Evolutionary conservation across 345 rosid genomes (phyloP).

Genomic region (Boechera stricta): DNA sequence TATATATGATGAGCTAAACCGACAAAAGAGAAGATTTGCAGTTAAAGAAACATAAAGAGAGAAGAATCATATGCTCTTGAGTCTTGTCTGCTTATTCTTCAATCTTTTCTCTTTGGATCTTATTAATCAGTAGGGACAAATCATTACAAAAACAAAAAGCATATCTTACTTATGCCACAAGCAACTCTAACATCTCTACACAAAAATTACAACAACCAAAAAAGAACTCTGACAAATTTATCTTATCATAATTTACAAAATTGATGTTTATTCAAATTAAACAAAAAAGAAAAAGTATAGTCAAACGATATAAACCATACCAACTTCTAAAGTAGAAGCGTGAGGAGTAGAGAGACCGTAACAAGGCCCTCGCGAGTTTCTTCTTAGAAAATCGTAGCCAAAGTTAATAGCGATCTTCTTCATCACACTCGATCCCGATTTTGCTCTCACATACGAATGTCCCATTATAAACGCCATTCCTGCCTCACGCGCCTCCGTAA

Average conservation of each 20-base stretch:
- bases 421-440: conserved; percentile 82
- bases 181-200: conserved; percentile 36
- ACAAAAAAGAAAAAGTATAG: not conserved
- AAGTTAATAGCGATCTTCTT: conserved; percentile 81
- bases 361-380: conserved; percentile 81
- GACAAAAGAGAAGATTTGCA: conserved; percentile 44
- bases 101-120: conserved; percentile 25
- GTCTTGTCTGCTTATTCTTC: conserved; percentile 41
- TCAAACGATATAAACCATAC: conserved; percentile 85
- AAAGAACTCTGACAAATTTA: conserved; percentile 11
- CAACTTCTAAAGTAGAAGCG: conserved; percentile 94
- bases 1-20: conserved; percentile 25
- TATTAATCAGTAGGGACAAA: conserved; percentile 27
- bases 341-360: conserved; percentile 75
- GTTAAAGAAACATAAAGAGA: conserved; percentile 43
- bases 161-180: conserved; percentile 40
- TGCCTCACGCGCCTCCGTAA: conserved; percentile 88
- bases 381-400: conserved; percentile 87
- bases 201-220: conserved; percentile 26
- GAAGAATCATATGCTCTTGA: conserved; percentile 47
- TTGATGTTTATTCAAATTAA: conserved; percentile 9
- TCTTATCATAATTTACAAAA: conserved; percentile 26
- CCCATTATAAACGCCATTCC: conserved; percentile 95
- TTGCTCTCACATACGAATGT: conserved; percentile 82
- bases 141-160: conserved; percentile 32